Evolutionary conservation across 2,329 filamentous ascomycete species (phyloP), one percentile per base, ranked within the genome.

Genomic region (Colletotrichum sojae): DNA sequence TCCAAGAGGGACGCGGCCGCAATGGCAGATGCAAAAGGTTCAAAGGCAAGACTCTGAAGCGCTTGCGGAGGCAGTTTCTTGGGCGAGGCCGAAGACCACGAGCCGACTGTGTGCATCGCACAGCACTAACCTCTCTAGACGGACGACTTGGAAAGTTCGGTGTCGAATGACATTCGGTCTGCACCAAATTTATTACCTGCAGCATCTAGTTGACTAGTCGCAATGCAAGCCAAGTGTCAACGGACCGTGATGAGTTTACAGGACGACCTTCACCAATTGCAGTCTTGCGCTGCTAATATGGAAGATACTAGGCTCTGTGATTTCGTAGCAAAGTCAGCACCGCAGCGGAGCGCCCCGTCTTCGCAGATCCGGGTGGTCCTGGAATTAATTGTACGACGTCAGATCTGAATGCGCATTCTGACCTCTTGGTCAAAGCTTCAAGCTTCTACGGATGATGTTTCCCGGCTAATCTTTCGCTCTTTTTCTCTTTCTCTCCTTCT

Each of bases 1-100:
- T 83, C 87, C 6, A 88, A 86, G 78, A 79, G 79, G 67, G 88
- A 89, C 76, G 84, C 83, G 0, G 72, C 65, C 9, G 75, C 74
- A 54, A 69, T 81, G 25, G 52, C 71, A 63, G 73, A 73, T 67
- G 43, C 36, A 15, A 36, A 55, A 18, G 22, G 43, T 40, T 18
- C 59, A 18, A 67, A 63, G 27, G 58, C 69, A 18, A 69, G 58
- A 20, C 43, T 73, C 46, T 73, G 40, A 59, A 25, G 45, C 31
- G n/a, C 22, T 22, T 12, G 13, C 31, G 27, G 13, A 43, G 40
- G 16, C 45, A 31, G 22, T 15, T 49, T 59, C n/a, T 10, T 59
- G 43, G 40, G 22, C 22, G 31, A 20, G 20, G 25, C 13, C n/a
- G 16, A 25, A 12, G 31, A 9, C 27, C 3, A 39, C 13, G 18